Evolutionary conservation across 1,139 yeast genomes (phyloP), one percentile per base, ranked within the genome.

Genomic region (Magnusiomyces suaveolens): DNA sequence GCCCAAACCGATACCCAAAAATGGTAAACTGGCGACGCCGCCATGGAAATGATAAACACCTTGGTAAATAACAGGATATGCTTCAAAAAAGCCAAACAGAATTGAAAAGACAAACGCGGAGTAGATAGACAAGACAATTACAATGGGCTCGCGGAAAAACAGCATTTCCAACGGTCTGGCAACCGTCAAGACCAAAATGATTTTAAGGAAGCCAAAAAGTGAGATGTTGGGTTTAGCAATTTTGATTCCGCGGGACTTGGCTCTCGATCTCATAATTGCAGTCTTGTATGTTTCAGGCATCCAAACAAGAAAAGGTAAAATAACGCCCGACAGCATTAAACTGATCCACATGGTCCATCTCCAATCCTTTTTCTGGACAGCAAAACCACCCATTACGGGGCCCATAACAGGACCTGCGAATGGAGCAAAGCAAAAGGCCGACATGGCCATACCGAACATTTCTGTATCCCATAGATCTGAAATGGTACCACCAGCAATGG

Each of bases 401-500:
- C 95, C 94, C 52, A 86, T 69, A 46, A 84, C 85, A 1, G 96
- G 95, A 58, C 95, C 95, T 67, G 83, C 76, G 63, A 86, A 82
- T 25, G 94, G 90, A 24, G 87, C 84, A 55, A 84, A 69, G 69
- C 88, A 83, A 73, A 86, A 86, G 38, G 80, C 69, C 1, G 87
- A 80, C 79, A 85, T 79, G 21, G 92, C 90, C 20, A 82, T 52
- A 14, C 69, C 68, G 82, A 83, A 46, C 87, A 88, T 44, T 83
- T 84, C 62, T 80, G 71, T 71, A 84, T 81, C 71, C 83, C 86
- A 53, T 78, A 73, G 70, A 69, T 88, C 96, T 57, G 82, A 75
- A 58, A 87, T 79, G 3, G 94, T 81, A 57, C 95, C 96, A 55
- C 89, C 94, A 12, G 89, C 95, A 60, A 87, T 80, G 6, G 95